Evolutionary conservation across 345 rosid genomes (phyloP).

Genomic region (Arabidopsis suecica): DNA sequence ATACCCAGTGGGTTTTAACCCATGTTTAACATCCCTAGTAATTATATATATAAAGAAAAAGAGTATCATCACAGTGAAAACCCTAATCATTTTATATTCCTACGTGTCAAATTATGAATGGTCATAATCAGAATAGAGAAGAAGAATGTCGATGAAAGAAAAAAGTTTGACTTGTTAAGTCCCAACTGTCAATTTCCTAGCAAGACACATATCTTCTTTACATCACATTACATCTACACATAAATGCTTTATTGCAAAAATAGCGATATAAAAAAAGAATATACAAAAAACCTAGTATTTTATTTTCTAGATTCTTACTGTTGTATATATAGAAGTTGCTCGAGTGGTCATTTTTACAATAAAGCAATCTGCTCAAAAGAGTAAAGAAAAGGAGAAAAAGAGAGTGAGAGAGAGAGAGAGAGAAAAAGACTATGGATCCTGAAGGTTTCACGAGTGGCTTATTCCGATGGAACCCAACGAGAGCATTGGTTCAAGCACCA

Average conservation of each 20-base stretch:
- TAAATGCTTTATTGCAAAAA: conserved; percentile 28
- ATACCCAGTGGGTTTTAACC: too few relatives aligned
- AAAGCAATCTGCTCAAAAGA: conserved; percentile 37
- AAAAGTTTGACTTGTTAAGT: conserved; percentile 53
- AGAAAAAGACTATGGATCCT: conserved; percentile 60
- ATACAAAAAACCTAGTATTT: conserved; percentile 41
- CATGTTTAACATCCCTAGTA: too few relatives aligned
- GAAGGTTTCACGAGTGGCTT: conserved; percentile 75
- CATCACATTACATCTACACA: background rate
- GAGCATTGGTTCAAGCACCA: conserved; percentile 47
- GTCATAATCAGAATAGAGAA: conserved; percentile 18
- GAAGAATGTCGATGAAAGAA: conserved; percentile 42
- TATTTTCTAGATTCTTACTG: conserved; percentile 37
- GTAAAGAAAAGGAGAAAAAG: conserved; percentile 3
- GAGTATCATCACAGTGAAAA: conserved; percentile 27
- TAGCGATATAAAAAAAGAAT: conserved; percentile 20
- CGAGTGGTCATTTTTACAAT: conserved; percentile 36
- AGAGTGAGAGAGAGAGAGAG: conserved; percentile 7
- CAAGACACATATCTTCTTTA: conserved; percentile 36
- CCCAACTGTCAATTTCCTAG: conserved; percentile 59
- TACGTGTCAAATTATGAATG: conserved; percentile 45
- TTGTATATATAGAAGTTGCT: conserved; percentile 42
- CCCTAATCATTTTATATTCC: conserved; percentile 38
- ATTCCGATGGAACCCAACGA: conserved; percentile 81
- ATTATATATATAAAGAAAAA: background rate